phyloP scores from a whole-genome alignment of 805 yeast species.

The Saccharomycopsis capsularis region DNA sequence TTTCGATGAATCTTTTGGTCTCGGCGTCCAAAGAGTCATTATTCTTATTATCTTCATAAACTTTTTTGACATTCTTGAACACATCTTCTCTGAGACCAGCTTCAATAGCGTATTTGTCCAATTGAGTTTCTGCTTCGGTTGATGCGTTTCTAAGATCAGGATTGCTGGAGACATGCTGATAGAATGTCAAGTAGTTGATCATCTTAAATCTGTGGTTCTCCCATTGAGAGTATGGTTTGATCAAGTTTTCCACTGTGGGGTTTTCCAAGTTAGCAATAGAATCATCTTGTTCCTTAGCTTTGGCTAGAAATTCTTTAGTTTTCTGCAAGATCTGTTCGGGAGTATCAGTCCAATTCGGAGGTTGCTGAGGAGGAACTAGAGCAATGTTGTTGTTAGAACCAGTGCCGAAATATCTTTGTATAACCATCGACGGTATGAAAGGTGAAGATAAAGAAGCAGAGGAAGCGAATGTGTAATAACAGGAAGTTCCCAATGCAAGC shows the following conservation, averaged over 20 bases:
- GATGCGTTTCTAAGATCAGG: slow-evolving; percentile 69
- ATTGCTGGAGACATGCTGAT: slow-evolving; percentile 62
- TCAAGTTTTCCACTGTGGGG: slow-evolving; percentile 51
- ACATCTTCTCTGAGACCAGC: slow-evolving; percentile 60
- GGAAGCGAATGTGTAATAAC: background rate
- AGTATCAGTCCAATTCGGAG: slow-evolving; percentile 56
- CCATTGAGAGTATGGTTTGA: slow-evolving; percentile 44
- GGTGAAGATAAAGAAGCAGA: background rate
- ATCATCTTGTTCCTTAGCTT: slow-evolving; percentile 44
- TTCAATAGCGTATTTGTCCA: slow-evolving; percentile 56
- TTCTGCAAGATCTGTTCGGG: slow-evolving; percentile 39
- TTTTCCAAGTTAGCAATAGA: slow-evolving; percentile 39
- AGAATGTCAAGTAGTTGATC: slow-evolving; percentile 53
- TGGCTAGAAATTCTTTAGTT: slow-evolving; percentile 39
- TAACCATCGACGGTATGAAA: background rate
- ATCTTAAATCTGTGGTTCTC: slow-evolving; percentile 43
- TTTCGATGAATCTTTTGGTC: slow-evolving; percentile 48
- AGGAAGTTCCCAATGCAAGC: background rate
- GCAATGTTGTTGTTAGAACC: background rate
- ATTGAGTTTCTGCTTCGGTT: slow-evolving; percentile 49
- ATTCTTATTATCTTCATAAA: slow-evolving; percentile 36
- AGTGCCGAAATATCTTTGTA: background rate
- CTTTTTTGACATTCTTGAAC: slow-evolving; percentile 48
- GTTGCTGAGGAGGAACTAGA: slow-evolving; percentile 30
- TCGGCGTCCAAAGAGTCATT: slow-evolving; percentile 40